Percentiles rank a stretch among this genome's conserved stretches.
Evolutionary conservation across 2,329 filamentous ascomycete genomes (phyloP).

Genomic region (Colletotrichum filicis): DNA sequence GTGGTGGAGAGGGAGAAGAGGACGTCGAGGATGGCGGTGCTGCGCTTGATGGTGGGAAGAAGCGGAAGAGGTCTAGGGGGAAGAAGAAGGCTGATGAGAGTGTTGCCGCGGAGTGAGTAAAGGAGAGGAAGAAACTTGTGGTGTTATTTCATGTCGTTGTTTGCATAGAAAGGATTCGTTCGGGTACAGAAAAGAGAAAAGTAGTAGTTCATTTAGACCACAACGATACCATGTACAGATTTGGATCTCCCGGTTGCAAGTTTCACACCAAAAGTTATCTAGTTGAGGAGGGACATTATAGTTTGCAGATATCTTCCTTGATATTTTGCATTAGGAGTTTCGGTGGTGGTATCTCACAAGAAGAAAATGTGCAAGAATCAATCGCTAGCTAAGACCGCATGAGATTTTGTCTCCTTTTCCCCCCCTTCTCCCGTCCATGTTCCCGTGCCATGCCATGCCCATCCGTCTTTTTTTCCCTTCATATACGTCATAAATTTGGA

Average conservation of each 20-base stretch:
- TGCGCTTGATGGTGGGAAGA: constrained; percentile 52
- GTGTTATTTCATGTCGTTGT: no score
- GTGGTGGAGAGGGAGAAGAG: constrained; percentile 37
- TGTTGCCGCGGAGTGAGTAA: background rate
- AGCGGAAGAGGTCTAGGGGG: constrained; percentile 62
- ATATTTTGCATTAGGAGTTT: constrained; percentile 8
- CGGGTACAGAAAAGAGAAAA: constrained; percentile 11
- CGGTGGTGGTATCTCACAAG: constrained; percentile 21
- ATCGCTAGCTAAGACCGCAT: constrained; percentile 14
- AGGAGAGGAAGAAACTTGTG: background rate
- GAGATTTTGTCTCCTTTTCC: background rate
- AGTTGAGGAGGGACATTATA: no score
- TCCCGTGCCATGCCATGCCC: background rate
- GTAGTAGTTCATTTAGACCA: constrained; percentile 27
- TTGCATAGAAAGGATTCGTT: background rate
- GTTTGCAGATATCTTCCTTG: background rate
- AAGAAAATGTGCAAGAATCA: background rate
- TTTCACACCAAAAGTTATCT: background rate
- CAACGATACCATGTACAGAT: constrained; percentile 28
- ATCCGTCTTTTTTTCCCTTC: background rate
- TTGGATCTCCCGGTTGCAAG: background rate
- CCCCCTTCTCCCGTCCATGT: background rate
- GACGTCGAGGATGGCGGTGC: constrained; percentile 44
- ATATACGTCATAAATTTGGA: constrained; percentile 10
- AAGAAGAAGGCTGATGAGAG: constrained; percentile 49